Evolutionary conservation across 108 stramenopile genomes (phyloP), one percentile per base, ranked within the genome.

Genomic region (Nannochloropsis gaditana): DNA sequence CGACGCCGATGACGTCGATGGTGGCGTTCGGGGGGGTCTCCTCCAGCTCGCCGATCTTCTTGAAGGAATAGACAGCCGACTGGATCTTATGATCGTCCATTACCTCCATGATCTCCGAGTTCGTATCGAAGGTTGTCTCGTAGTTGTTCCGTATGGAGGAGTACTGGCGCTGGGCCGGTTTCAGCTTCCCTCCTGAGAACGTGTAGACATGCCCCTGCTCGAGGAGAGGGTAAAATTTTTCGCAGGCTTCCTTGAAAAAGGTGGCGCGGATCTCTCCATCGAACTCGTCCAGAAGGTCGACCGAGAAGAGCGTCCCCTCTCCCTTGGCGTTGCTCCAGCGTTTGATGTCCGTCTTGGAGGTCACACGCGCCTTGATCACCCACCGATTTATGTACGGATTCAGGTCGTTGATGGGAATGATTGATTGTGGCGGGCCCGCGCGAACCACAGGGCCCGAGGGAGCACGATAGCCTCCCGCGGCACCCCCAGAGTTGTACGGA

Each of bases 341-440:
- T 10, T 95, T 93, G 84, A 97, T 94, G 59, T 94, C 95, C 43
- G 92, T 90, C 91, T 97, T 97, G 85, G 89, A 85, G 43, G 95
- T 96, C 5, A 93, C 90, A 81, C 97, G 93, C 44, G 94, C 95
- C 86, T 93, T 91, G 85, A 96, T 94, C 44, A 91, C 59, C 94
- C 95, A 98, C 43, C 94, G 93, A 88, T 95, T 97, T 84, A 94
- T 92, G 91, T 98, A 98, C 90, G 96, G 95, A 92, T 98, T 98
- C 80, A 98, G 93, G 43, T 90, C 92, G 21, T 91, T 50, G 88
- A 98, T 97, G 45, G 94, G 92, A 44, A 89, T 44, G 85, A 73
- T 73, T 4, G 59, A 73, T n/a, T 73, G 59, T 15, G 15, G 15
- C 19, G n/a, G 15, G 19, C 19, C 19, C n/a, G 59, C 59, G n/a